Conservation (phyloP, 75 land plant species). For the Cryptomeria japonica region DNA sequence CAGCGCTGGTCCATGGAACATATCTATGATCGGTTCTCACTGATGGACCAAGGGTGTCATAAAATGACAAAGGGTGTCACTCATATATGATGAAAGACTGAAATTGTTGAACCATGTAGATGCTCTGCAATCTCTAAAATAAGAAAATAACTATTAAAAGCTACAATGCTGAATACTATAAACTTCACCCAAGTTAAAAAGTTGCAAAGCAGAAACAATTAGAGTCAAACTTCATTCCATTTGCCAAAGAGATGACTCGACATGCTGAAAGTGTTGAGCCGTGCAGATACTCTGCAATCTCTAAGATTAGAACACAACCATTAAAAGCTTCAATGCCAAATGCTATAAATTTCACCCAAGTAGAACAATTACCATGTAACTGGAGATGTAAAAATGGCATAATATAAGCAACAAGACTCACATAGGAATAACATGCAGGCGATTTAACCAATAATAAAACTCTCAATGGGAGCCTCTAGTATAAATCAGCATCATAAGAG, state of each 20-base stretch:
- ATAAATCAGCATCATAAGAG: not conserved
- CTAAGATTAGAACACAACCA: not conserved
- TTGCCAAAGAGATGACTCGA: not conserved
- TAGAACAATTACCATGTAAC: not conserved
- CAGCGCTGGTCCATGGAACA: no score
- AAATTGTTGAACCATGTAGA: not conserved
- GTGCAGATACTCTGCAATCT: not conserved
- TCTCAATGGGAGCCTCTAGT: not conserved
- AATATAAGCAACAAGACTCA: not conserved
- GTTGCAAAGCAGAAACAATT: no score
- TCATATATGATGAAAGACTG: not conserved
- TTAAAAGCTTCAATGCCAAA: not conserved
- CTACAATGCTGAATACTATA: no score
- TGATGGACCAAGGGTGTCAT: no score
- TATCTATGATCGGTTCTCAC: no score
- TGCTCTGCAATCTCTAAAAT: not conserved
- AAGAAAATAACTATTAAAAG: no score
- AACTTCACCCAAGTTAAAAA: no score
- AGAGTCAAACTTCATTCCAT: not conserved
- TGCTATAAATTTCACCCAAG: not conserved
- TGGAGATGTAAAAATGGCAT: not conserved
- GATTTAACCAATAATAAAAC: not conserved
- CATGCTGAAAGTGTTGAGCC: not conserved
- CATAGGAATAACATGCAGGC: not conserved
- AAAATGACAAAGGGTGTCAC: not conserved